These are phyloP conservation scores for Ogataea paradorogensis DNA, from an alignment of 805 yeast genomes.

Conservation along the genomic window DNA sequence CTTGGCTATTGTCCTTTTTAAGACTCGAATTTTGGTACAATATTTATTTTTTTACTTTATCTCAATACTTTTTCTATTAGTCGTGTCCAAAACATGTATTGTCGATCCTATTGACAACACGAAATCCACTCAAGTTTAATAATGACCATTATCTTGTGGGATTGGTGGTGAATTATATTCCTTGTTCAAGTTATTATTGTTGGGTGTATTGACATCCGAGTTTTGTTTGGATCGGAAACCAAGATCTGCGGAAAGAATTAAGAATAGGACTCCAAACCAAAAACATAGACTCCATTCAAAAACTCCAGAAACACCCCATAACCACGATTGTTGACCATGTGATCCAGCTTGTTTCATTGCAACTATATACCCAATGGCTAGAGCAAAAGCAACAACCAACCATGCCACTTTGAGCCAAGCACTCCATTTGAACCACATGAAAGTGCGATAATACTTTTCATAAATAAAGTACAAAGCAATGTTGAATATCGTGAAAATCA, in stretches of 20 bases:
- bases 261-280: constrained; percentile 71
- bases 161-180: background rate
- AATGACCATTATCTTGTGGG: constrained; percentile 4
- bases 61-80: background rate
- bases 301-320: constrained; percentile 52
- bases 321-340: constrained; percentile 29
- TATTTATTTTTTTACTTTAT: background rate
- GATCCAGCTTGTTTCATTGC: constrained; percentile 20
- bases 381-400: constrained; percentile 60
- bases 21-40: background rate
- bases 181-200: constrained; percentile 7
- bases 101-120: background rate
- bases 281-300: constrained; percentile 89
- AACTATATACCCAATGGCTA: constrained; percentile 68
- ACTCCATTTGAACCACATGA: constrained; percentile 38
- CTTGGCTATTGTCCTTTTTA: no score
- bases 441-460: constrained; percentile 21
- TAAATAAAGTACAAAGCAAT: constrained; percentile 42
- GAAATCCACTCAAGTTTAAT: background rate
- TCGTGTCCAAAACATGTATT: background rate
- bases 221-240: constrained; percentile 21
- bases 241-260: constrained; percentile 66
- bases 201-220: constrained; percentile 4
- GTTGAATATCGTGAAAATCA: constrained; percentile 47
- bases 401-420: constrained; percentile 58